These are phyloP conservation scores for Colletotrichum godetiae DNA, from an alignment of 2,329 filamentous ascomycete genomes.

Conservation along the genomic window DNA sequence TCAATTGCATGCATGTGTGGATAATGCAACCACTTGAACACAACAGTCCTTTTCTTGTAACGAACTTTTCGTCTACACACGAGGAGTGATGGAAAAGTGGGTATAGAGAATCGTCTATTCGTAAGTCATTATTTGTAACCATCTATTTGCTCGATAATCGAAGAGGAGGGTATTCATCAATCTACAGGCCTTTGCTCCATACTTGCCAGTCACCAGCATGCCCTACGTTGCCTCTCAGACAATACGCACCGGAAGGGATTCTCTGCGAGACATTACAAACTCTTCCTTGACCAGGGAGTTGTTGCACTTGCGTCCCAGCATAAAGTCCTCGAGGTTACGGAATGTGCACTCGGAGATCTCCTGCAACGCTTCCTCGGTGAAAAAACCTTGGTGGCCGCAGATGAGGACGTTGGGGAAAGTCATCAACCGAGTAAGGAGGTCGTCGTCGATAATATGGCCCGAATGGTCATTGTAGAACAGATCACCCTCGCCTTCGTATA, in stretches of 20 bases:
- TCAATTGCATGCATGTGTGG: not conserved
- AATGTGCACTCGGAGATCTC: constrained; percentile 73
- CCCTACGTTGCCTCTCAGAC: constrained; percentile 35
- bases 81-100: not conserved
- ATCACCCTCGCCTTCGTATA: constrained; percentile 73
- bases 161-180: constrained; percentile 12
- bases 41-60: too few species aligned
- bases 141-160: not conserved
- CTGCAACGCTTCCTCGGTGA: constrained; percentile 72
- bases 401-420: constrained; percentile 77
- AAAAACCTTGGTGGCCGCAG: constrained; percentile 77
- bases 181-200: not conserved
- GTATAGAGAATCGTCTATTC: constrained; percentile 18
- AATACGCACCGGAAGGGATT: constrained; percentile 46
- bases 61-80: too few species aligned
- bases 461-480: constrained; percentile 76
- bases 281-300: constrained; percentile 49
- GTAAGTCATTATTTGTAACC: constrained; percentile 24
- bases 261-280: constrained; percentile 32
- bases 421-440: constrained; percentile 73
- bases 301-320: constrained; percentile 45
- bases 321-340: constrained; percentile 63
- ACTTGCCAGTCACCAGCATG: not conserved
- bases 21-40: too few species aligned
- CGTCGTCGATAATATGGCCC: constrained; percentile 73